Evolutionary conservation across 352 stramenopile genomes (phyloP), one percentile per base, ranked within the genome.

Genomic region (Globisporangium nodosum): DNA sequence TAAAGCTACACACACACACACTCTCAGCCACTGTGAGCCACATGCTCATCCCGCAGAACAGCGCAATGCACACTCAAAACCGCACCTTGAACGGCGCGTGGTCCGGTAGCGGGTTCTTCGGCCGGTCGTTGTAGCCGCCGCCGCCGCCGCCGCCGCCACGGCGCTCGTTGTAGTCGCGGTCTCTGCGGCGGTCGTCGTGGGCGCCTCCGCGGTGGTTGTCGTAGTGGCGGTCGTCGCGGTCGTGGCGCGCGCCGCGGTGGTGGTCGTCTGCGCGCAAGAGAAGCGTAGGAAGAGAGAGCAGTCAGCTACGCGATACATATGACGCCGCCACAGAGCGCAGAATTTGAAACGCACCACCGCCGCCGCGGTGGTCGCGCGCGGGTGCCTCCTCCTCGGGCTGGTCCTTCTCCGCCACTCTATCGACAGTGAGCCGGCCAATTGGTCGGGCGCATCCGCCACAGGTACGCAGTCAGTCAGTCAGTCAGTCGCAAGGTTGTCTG

Each of bases 71-170:
- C 21, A 3, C 27, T 27, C 24, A 27, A 57, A 21, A 24, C 33
- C 33, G 43, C 40, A 92, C 82, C 69, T 88, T 94, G 78, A 72
- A 96, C 30, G 86, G 87, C 37, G 73, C 71, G 2, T 78, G 68
- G 50, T 94, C 83, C 27, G 87, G 87, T 50, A 94, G 69, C 3
- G 85, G 78, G 49, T 82, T 92, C 76, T 92, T 88, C 11, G 66
- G 75, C 27, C 78, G 80, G 35, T 88, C 70, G 45, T 18, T 40
- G 54, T 63, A 43, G 24, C 55, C 66, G 4, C 47, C 56, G 5
- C 63, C 54, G 49, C 73, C 69, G 52, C 73, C 67, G 35, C 58
- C 58, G 33, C 54, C 53, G 7, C 60, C 47, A 5, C 49, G 27
- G 24, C 45, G 60, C 54, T 65, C 54, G 35, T 33, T 46, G 24